Evolutionary conservation across 805 yeast species (phyloP), one percentile per base, ranked within the genome.

Genomic region (Teunomyces pallodes): DNA sequence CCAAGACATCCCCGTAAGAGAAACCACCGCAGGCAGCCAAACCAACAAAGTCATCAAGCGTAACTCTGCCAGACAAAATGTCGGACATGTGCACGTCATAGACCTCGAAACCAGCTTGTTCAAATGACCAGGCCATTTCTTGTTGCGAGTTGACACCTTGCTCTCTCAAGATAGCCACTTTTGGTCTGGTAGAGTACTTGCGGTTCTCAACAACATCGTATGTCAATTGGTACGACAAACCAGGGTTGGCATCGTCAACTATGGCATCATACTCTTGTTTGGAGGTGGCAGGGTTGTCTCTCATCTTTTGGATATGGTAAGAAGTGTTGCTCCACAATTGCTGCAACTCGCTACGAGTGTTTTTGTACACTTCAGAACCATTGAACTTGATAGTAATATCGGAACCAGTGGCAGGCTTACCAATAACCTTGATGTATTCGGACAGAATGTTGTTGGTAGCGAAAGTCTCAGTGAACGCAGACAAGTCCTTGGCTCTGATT

Each of bases 1-100:
- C 99, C 51, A 94, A 76, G 43, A 94, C 99, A 70, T 94, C 99
- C 77, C 99, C 99, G 63, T 91, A 94, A 1, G 97, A 90, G 77
- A 94, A 94, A 12, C 99, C 99, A 70, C 99, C 99, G 73, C 99
- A 95, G 3, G 98, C 98, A 38, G 97, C 98, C 42, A 94, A 59
- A 53, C 99, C 99, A 43, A 85, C 89, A 68, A 94, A 94, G 40
- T 82, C 86, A 60, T 82, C 84, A 54, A 94, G 76, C 14, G 83
- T 66, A 31, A 86, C 86, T 58, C 75, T 78, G 39, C 96, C 96
- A 33, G 78, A 71, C 53, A 91, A 71, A 50, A 94, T 80, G 66
- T 94, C 99, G 16, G 95, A 82, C 99, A 94, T 94, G 62, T 95
- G 97, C 36, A 94, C 96, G 69, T 94, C 99, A 50, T 88, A 82